phyloP scores from a whole-genome alignment of 2,329 filamentous ascomycete genomes.

The Teratosphaeria viscida region DNA sequence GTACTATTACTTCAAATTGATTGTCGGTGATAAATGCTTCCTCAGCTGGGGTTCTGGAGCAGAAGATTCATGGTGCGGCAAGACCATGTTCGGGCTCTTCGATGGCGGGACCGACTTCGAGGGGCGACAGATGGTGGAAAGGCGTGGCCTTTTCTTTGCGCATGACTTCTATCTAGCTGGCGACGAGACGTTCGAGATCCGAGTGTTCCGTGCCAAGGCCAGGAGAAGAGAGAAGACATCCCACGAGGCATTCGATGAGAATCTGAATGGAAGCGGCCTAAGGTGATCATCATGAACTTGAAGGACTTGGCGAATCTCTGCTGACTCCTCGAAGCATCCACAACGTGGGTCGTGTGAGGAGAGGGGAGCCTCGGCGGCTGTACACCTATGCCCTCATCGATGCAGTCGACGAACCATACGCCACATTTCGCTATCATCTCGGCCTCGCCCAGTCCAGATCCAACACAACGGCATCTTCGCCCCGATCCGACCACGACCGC shows the following conservation, averaged over 20 bases:
- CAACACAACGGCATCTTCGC: not conserved
- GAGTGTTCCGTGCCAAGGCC: slow-evolving; percentile 30
- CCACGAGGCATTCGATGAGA: not conserved
- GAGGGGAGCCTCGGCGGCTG: slow-evolving; percentile 32
- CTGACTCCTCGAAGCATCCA: slow-evolving; percentile 1
- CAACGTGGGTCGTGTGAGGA: slow-evolving; percentile 17
- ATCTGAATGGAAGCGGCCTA: not conserved
- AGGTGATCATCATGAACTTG: not conserved
- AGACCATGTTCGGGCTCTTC: slow-evolving; percentile 36
- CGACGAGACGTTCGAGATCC: slow-evolving; percentile 30
- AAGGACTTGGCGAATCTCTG: not conserved
- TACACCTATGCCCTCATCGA: slow-evolving; percentile 43
- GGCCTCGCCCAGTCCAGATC: not conserved
- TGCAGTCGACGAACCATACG: slow-evolving; percentile 38
- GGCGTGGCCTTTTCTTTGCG: slow-evolving; percentile 31
- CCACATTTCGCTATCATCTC: slow-evolving; percentile 30
- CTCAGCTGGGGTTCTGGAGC: slow-evolving; percentile 36
- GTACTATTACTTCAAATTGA: slow-evolving; percentile 38
- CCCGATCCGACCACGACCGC: not conserved
- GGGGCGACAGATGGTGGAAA: slow-evolving; percentile 28
- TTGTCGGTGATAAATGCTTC: slow-evolving; percentile 28
- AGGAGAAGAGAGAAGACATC: slow-evolving; percentile 28
- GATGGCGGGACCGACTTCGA: slow-evolving; percentile 22
- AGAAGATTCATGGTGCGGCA: slow-evolving; percentile 33
- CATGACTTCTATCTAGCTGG: slow-evolving; percentile 5